Percentiles rank a stretch among this genome's conserved stretches.
Evolutionary conservation across 495 filamentous ascomycete species (phyloP).

Genomic region (Lepraria neglecta): DNA sequence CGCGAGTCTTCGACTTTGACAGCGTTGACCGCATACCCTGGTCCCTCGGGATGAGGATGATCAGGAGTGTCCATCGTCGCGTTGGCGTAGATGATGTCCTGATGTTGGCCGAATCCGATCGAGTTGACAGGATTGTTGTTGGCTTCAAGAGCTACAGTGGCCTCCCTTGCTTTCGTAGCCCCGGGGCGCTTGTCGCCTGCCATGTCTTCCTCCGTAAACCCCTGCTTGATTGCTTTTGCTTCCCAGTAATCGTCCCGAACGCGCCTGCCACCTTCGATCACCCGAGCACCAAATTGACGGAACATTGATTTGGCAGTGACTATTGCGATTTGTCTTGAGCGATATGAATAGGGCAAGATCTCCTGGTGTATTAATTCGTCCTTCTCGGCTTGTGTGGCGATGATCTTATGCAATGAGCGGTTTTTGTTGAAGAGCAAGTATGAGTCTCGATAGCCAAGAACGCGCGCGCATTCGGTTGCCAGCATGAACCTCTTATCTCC

Average conservation of each 20-base stretch:
- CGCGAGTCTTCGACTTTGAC: constrained; percentile 69
- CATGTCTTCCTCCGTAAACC: constrained; percentile 94
- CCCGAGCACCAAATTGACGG: constrained; percentile 92
- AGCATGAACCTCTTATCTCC: constrained; percentile 97
- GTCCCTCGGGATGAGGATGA: constrained; percentile 54
- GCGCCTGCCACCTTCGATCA: constrained; percentile 81
- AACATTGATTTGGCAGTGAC: constrained; percentile 99
- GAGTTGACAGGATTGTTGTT: constrained; percentile 38
- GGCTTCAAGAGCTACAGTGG: constrained; percentile 54
- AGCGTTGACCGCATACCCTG: neutral
- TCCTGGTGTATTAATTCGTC: constrained; percentile 93
- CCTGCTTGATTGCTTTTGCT: constrained; percentile 90
- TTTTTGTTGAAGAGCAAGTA: constrained; percentile 99
- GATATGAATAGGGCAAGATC: constrained; percentile 93
- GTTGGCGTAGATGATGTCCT: constrained; percentile 79
- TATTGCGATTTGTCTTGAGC: constrained; percentile 96
- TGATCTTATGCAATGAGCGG: constrained; percentile 93
- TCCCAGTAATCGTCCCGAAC: constrained; percentile 99
- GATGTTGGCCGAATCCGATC: constrained; percentile 50
- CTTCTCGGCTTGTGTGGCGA: constrained; percentile 91
- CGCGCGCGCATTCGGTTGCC: constrained; percentile 93
- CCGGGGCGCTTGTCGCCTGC: constrained; percentile 96
- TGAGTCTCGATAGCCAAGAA: constrained; percentile 91
- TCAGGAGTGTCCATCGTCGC: constrained; percentile 51
- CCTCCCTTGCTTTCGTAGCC: constrained; percentile 79